phyloP scores from a whole-genome alignment of 176 grass and related monocot genomes.

The Oryza brachyantha region DNA sequence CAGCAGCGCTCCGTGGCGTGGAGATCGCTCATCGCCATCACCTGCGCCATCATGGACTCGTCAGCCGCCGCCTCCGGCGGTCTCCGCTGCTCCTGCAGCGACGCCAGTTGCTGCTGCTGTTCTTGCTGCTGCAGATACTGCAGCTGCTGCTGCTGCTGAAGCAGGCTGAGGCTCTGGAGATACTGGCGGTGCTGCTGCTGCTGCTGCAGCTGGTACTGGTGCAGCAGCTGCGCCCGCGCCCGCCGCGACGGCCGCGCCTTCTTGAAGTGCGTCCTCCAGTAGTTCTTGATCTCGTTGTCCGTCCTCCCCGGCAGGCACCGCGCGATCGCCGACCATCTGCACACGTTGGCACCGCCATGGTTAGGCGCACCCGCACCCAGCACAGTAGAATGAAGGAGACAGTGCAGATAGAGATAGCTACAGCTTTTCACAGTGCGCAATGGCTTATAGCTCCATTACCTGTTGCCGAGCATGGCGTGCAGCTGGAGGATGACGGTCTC shows the following conservation, averaged over 20 bases:
- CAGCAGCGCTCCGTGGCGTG: conserved; percentile 17
- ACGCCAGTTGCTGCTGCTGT: conserved; percentile 1
- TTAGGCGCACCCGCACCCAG: conserved; percentile 28
- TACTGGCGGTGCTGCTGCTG: conserved; percentile 43
- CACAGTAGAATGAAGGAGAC: not conserved
- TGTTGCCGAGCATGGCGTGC: conserved; percentile 88
- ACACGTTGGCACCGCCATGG: not conserved
- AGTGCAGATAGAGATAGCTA: conserved; percentile 9
- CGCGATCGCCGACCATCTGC: conserved; percentile 95
- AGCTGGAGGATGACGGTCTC: conserved; percentile 86
- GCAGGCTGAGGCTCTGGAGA: conserved; percentile 28
- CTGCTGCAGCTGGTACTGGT: conserved; percentile 56
- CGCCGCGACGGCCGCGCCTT: conserved; percentile 57
- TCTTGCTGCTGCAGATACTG: conserved; percentile 35
- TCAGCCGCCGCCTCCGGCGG: conserved; percentile 8
- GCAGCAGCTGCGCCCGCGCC: conserved; percentile 52
- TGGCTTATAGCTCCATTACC: conserved; percentile 10
- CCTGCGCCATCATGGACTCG: conserved; percentile 12
- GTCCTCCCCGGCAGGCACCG: conserved; percentile 94
- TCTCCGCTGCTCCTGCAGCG: not conserved
- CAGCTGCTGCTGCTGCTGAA: conserved; percentile 37
- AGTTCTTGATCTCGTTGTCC: conserved; percentile 99
- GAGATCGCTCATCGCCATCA: conserved; percentile 5
- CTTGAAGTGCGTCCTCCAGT: conserved; percentile 99
- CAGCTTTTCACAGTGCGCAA: not conserved